Evolutionary conservation across 495 filamentous ascomycete species (phyloP).

Genomic region (Aspergillus ellipticus): DNA sequence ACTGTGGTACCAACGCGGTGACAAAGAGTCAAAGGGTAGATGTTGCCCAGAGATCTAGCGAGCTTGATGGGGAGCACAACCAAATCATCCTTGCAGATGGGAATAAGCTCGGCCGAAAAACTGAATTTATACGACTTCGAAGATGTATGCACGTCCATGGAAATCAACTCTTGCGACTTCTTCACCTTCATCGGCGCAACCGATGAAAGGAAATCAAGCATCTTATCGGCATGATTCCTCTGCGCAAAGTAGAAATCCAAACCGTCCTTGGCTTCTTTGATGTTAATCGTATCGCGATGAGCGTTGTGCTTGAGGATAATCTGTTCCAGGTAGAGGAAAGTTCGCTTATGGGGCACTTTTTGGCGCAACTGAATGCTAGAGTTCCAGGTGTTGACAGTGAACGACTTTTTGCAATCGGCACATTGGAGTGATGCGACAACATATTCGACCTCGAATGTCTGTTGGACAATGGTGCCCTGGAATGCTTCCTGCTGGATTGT

Average conservation of each 20-base stretch:
- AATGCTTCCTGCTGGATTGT: constrained; percentile 81
- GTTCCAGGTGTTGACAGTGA: constrained; percentile 86
- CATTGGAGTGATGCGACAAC: constrained; percentile 87
- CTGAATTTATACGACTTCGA: constrained; percentile 90
- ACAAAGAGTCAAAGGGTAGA: constrained; percentile 76
- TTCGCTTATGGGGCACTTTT: constrained; percentile 95
- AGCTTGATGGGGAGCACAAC: constrained; percentile 88
- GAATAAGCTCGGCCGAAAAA: constrained; percentile 80
- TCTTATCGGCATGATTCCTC: constrained; percentile 87
- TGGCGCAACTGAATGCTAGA: constrained; percentile 90
- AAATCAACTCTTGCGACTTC: constrained; percentile 89
- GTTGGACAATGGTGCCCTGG: constrained; percentile 77
- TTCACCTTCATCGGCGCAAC: constrained; percentile 75
- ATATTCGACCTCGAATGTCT: constrained; percentile 91
- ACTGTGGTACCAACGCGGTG: constrained; percentile 84
- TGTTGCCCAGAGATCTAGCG: constrained; percentile 81
- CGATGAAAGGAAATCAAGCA: constrained; percentile 83
- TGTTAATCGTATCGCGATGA: constrained; percentile 91
- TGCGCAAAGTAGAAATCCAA: constrained; percentile 92
- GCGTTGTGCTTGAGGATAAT: constrained; percentile 90
- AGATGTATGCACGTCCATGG: constrained; percentile 85
- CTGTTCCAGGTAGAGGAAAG: constrained; percentile 95
- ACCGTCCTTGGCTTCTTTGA: constrained; percentile 90
- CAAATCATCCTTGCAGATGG: constrained; percentile 94
- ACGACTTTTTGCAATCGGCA: constrained; percentile 63